These are phyloP conservation scores for Limnanthes douglasii DNA, from an alignment of 345 rosid species.

Conservation along the genomic window DNA sequence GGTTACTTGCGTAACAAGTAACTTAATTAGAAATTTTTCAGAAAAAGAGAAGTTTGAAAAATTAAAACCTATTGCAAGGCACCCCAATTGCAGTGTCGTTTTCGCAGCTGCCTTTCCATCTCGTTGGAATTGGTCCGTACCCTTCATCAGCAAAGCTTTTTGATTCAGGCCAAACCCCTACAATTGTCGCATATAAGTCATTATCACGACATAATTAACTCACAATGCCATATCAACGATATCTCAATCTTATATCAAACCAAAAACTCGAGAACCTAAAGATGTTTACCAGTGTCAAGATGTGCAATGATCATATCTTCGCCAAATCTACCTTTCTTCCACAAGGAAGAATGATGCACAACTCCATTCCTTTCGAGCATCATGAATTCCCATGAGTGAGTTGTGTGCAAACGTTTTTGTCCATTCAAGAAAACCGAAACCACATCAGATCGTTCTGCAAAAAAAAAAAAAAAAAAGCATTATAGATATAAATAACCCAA, in stretches of 20 bases:
- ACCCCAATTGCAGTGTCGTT: constrained; percentile 13
- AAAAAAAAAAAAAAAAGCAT: too few species aligned
- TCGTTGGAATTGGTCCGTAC: constrained; percentile 29
- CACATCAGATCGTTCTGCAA: constrained; percentile 42
- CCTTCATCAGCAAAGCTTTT: constrained; percentile 38
- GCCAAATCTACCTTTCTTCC: constrained; percentile 37
- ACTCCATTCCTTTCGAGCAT: constrained; percentile 25
- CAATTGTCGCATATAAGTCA: too few species aligned
- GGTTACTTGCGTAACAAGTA: too few species aligned
- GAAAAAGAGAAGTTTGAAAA: too few species aligned
- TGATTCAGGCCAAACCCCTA: constrained; percentile 76
- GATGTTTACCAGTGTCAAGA: constrained; percentile 43
- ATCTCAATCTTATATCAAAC: too few species aligned
- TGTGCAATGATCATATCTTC: constrained; percentile 38
- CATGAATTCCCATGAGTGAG: constrained; percentile 56
- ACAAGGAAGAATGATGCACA: constrained; percentile 20
- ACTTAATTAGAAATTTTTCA: too few species aligned
- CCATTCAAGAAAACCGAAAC: constrained; percentile 41
- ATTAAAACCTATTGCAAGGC: constrained; percentile 30
- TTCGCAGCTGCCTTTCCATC: constrained; percentile 41
- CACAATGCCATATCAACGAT: too few species aligned
- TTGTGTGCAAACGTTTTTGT: constrained; percentile 34
- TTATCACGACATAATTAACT: too few species aligned
- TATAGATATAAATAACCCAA: too few species aligned
- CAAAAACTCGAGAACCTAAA: too few species aligned